Conservation (phyloP, 257 asterid species). For the Fraxinus americana region DNA sequence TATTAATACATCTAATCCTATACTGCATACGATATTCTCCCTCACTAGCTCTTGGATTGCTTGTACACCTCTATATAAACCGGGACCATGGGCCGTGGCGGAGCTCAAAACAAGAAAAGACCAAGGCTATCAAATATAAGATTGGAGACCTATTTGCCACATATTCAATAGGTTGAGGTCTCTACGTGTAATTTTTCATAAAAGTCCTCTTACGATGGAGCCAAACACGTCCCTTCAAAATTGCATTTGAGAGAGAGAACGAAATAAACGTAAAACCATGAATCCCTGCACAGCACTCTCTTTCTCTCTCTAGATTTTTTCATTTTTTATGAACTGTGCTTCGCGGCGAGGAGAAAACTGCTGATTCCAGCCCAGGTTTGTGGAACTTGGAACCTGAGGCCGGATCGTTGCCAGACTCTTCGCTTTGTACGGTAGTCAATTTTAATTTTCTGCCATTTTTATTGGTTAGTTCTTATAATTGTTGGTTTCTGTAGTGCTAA, state of each 20-base stretch:
- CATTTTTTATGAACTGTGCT: neutral
- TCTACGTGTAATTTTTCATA: too few relatives aligned
- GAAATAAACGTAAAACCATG: conserved; percentile 29
- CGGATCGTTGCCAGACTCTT: neutral
- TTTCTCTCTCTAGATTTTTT: conserved; percentile 3
- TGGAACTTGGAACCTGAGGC: neutral
- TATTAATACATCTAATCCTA: too few relatives aligned
- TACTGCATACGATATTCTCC: too few relatives aligned
- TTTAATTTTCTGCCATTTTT: neutral
- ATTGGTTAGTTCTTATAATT: neutral
- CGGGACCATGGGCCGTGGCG: too few relatives aligned
- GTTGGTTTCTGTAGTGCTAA: neutral
- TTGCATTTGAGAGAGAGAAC: conserved; percentile 1
- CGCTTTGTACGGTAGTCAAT: neutral
- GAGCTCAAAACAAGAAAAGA: too few relatives aligned
- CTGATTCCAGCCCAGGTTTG: neutral
- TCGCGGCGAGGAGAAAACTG: neutral
- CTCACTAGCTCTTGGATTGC: too few relatives aligned
- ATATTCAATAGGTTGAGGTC: too few relatives aligned
- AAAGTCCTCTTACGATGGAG: neutral
- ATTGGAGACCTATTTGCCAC: too few relatives aligned
- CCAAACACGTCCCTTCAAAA: neutral
- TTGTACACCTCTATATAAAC: too few relatives aligned
- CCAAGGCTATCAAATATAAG: too few relatives aligned
- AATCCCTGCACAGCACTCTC: neutral